These are phyloP conservation scores for Pyrenochaeta sp. DNA, from an alignment of 2,329 filamentous ascomycete species.

Conservation along the genomic window DNA sequence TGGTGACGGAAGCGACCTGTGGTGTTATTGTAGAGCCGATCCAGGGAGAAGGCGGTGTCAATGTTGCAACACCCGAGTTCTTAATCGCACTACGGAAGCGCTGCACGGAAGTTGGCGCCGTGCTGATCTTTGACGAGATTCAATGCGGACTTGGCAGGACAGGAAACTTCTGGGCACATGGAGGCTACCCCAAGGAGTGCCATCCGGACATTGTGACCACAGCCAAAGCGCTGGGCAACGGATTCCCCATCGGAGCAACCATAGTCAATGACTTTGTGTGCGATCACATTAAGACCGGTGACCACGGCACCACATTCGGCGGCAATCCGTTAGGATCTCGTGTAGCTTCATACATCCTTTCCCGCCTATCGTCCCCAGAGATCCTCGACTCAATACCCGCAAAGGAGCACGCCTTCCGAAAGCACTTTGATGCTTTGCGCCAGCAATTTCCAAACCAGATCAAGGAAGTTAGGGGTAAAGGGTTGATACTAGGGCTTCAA, in stretches of 20 bases:
- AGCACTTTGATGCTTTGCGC: slow-evolving; percentile 65
- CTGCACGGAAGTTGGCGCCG: slow-evolving; percentile 85
- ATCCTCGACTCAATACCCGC: slow-evolving; percentile 74
- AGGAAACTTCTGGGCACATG: slow-evolving; percentile 89
- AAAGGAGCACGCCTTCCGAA: slow-evolving; percentile 70
- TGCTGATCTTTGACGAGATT: slow-evolving; percentile 96
- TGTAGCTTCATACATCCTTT: slow-evolving; percentile 85
- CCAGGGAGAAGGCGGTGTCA: slow-evolving; percentile 94
- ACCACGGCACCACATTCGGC: slow-evolving; percentile 94
- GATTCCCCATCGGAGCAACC: slow-evolving; percentile 91
- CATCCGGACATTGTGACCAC: slow-evolving; percentile 95
- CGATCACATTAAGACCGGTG: slow-evolving; percentile 74
- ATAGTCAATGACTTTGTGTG: slow-evolving; percentile 72
- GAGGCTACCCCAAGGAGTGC: slow-evolving; percentile 74
- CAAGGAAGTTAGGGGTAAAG: slow-evolving; percentile 80
- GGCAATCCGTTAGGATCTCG: slow-evolving; percentile 88
- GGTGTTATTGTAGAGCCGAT: slow-evolving; percentile 97
- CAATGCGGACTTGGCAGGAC: slow-evolving; percentile 92
- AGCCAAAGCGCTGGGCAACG: slow-evolving; percentile 95
- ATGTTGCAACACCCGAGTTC: slow-evolving; percentile 83
- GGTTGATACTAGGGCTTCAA: slow-evolving; percentile 88
- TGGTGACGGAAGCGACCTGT: slow-evolving; percentile 87
- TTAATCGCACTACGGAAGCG: slow-evolving; percentile 81
- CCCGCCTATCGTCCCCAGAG: slow-evolving; percentile 73
- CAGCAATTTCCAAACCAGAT: slow-evolving; percentile 74